Percentiles rank a stretch among this genome's conserved stretches.
phyloP scores from a whole-genome alignment of 768 basidiomycete species.

The Mycena leptocephala region DNA sequence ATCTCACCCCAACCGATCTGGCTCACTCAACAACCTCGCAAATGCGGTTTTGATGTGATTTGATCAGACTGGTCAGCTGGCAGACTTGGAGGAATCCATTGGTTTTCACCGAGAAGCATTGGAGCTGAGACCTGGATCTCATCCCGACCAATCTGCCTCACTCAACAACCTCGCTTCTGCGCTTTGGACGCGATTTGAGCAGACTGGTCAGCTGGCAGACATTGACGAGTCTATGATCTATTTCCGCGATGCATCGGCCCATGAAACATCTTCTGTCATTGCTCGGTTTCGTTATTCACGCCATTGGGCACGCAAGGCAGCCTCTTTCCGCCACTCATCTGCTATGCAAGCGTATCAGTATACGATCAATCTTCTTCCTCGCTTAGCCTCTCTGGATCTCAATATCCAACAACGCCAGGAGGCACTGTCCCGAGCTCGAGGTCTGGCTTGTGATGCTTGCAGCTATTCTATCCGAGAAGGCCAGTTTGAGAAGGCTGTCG shows the following conservation, averaged over 20 bases:
- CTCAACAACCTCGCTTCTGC: too few species aligned
- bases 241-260: neutral
- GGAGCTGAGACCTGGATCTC: too few species aligned
- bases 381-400: slow-evolving; percentile 7
- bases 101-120: too few species aligned
- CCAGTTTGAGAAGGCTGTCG: slow-evolving; percentile 9
- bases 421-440: slow-evolving; percentile 7
- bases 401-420: slow-evolving; percentile 8
- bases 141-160: too few species aligned
- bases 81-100: too few species aligned
- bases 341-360: slow-evolving; percentile 9
- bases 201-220: slow-evolving; percentile 4
- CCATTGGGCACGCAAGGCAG: slow-evolving; percentile 1
- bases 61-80: too few species aligned
- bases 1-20: too few species aligned
- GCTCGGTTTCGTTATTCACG: slow-evolving; percentile 8
- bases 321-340: slow-evolving; percentile 9
- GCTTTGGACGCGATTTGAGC: neutral
- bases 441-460: slow-evolving; percentile 15
- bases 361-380: slow-evolving; percentile 6
- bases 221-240: slow-evolving; percentile 2
- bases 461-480: slow-evolving; percentile 10
- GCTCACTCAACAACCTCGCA: too few species aligned
- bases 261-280: slow-evolving; percentile 12
- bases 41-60: too few species aligned